phyloP scores from a whole-genome alignment of 192 early-diverging fungal genomes.

The Lobosporangium transversale region DNA sequence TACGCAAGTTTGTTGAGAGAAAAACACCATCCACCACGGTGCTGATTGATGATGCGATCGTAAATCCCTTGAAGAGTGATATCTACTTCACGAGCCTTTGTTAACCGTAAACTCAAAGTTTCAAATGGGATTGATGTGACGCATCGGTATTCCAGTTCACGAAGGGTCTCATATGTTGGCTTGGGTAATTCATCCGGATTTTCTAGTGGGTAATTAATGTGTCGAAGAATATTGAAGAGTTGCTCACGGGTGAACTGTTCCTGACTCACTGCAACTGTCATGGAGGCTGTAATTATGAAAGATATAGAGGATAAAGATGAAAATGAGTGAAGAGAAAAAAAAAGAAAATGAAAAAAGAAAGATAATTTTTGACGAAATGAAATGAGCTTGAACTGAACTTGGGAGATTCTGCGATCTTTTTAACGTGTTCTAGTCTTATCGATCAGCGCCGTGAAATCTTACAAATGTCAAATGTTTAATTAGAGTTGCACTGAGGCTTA shows the following conservation, averaged over 20 bases:
- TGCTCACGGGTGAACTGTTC: constrained; percentile 18
- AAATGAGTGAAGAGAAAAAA: no score
- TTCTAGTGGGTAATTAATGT: constrained; percentile 18
- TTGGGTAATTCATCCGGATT: constrained; percentile 13
- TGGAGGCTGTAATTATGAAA: no score
- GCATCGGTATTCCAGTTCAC: constrained; percentile 17
- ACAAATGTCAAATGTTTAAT: no score
- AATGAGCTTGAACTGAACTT: no score
- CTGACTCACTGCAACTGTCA: no score
- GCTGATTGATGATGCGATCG: constrained; percentile 20
- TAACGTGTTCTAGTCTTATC: no score
- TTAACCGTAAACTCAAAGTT: constrained; percentile 17
- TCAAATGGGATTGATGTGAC: constrained; percentile 34
- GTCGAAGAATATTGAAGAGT: constrained; percentile 17
- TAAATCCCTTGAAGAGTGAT: constrained; percentile 27
- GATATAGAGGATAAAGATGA: no score
- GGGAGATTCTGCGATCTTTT: no score
- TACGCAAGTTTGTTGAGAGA: constrained; percentile 22
- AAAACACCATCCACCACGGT: constrained; percentile 41
- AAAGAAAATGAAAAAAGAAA: no score
- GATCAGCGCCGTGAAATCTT: no score
- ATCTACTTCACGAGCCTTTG: constrained; percentile 10
- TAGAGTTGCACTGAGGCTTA: no score
- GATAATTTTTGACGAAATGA: no score
- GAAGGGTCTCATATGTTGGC: constrained; percentile 22